Evolutionary conservation across 306 rosid species (phyloP).

Genomic region (Lathyrus sativus): DNA sequence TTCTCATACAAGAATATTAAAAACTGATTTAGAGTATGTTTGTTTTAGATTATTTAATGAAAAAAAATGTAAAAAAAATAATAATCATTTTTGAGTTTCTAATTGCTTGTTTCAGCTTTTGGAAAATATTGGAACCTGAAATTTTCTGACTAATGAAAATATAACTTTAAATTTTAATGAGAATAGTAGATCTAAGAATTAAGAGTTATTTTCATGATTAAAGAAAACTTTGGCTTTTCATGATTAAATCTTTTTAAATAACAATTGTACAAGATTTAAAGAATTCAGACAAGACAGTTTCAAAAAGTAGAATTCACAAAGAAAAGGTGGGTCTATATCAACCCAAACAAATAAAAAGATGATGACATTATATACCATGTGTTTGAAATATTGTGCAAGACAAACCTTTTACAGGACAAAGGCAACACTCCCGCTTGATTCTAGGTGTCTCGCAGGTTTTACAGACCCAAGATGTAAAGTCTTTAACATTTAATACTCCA

Average conservation of each 20-base stretch:
- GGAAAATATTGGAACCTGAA: background rate
- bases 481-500: constrained; percentile 91
- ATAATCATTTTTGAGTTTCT: background rate
- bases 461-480: constrained; percentile 98
- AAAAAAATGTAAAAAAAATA: background rate
- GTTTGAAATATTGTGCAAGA: constrained; percentile 34
- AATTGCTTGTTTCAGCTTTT: background rate
- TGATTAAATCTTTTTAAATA: too few species aligned
- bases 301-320: constrained; percentile 12
- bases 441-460: constrained; percentile 93
- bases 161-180: background rate
- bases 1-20: constrained; percentile 13
- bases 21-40: background rate
- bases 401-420: constrained; percentile 95
- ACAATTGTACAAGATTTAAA: background rate
- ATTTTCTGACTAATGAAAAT: background rate
- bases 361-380: constrained; percentile 17
- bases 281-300: constrained; percentile 1
- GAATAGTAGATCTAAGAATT: background rate
- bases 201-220: background rate
- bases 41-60: background rate
- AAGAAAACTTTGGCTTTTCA: background rate
- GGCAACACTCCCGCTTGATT: constrained; percentile 92
- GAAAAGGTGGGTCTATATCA: background rate
- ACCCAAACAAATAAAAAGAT: constrained; percentile 30